Percentiles rank a stretch among this genome's conserved stretches.
Conservation (phyloP, 805 yeast genomes). For the Pichia ethanolica region DNA sequence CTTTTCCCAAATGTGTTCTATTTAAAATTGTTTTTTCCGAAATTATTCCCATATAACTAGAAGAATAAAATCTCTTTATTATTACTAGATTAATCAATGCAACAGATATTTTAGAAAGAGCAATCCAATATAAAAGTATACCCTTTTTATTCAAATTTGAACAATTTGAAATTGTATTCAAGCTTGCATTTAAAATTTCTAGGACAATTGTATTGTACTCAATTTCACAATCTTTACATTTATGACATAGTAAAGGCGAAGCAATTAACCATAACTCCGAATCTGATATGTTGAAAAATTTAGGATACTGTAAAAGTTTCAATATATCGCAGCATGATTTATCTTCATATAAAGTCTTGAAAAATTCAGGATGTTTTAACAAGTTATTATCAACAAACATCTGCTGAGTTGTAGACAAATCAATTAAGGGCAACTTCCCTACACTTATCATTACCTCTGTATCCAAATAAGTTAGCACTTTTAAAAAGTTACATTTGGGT, state of each 20-base stretch:
- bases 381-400: not conserved
- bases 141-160: not conserved
- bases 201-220: not conserved
- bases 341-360: slow-evolving; percentile 3
- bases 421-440: slow-evolving; percentile 12
- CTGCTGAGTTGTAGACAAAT: slow-evolving; percentile 7
- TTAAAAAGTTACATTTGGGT: slow-evolving; percentile 6
- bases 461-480: slow-evolving; percentile 10
- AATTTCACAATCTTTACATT: slow-evolving; percentile 8
- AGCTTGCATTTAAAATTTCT: not conserved
- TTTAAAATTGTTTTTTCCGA: not conserved
- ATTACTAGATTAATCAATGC: not conserved
- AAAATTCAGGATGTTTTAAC: not conserved
- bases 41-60: not conserved
- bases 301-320: not conserved
- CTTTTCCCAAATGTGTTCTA: not conserved
- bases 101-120: not conserved
- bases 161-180: not conserved
- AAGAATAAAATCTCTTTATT: not conserved
- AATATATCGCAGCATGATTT: slow-evolving; percentile 8
- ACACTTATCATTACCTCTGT: slow-evolving; percentile 7
- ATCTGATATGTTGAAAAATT: not conserved
- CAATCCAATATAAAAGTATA: not conserved
- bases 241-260: slow-evolving; percentile 13
- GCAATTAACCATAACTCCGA: slow-evolving; percentile 9